These are phyloP conservation scores for Corylus heterophylla DNA, from an alignment of 306 rosid species.

Conservation along the genomic window DNA sequence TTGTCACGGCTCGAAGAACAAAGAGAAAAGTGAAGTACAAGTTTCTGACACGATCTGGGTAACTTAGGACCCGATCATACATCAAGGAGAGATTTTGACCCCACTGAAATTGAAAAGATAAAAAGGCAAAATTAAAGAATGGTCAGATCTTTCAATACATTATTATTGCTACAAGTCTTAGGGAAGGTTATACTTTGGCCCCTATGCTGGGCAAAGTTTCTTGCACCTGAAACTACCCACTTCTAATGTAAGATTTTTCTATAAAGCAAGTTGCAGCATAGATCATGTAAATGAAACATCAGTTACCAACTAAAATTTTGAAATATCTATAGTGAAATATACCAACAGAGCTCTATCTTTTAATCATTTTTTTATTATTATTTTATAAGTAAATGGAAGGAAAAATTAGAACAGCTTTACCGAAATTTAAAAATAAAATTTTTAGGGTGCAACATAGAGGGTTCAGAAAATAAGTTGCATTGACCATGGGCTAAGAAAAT, in stretches of 20 bases:
- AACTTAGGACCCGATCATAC: constrained; percentile 76
- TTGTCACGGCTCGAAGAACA: constrained; percentile 92
- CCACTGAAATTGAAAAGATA: constrained; percentile 63
- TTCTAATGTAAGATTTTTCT: not conserved
- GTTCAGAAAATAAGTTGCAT: not conserved
- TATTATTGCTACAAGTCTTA: not conserved
- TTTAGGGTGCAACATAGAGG: not conserved
- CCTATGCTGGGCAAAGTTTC: not conserved
- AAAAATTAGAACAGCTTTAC: not conserved
- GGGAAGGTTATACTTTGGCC: not conserved
- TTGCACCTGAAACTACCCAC: not conserved
- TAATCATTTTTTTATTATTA: not conserved
- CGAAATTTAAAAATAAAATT: not conserved
- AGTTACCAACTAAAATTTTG: not conserved
- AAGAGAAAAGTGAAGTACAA: constrained; percentile 94
- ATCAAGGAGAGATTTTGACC: constrained; percentile 75
- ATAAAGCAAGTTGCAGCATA: not conserved
- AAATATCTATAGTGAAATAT: not conserved
- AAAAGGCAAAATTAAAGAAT: constrained; percentile 10
- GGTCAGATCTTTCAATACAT: constrained; percentile 20
- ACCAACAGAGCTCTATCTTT: not conserved
- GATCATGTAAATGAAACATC: not conserved
- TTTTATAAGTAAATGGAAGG: not conserved
- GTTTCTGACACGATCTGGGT: constrained; percentile 90
- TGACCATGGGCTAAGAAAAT: not conserved